Evolutionary conservation across 1,284 basidiomycete genomes (phyloP), one percentile per base, ranked within the genome.

Genomic region (Anthracocystis walkeri): DNA sequence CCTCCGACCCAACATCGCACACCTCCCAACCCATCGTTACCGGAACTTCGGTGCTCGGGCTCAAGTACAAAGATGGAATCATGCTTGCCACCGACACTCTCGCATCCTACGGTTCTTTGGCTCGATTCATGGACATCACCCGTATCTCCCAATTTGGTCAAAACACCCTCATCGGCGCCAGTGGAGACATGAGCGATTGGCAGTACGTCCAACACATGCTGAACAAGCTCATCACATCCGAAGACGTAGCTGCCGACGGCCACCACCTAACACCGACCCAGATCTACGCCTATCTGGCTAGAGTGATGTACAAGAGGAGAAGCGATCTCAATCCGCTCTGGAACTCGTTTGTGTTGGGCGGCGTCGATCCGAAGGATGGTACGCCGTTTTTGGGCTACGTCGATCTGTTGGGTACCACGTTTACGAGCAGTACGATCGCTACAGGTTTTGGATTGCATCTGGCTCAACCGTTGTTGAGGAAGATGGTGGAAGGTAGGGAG

Each of bases 61-160:
- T 99, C 85, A 93, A 93, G 86, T 99, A 90, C 89, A 94, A 95
- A 86, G 94, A 94, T 81, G 96, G 97, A 3, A 91, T 99, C 77
- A 97, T 99, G 94, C 91, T 99, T 88, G 95, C 97, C n/a, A 94
- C 97, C 38, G 96, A 99, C 88, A 98, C 92, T 80, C 91, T 99
- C 55, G 96, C 94, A 12, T 99, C 97, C 0, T 99, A 98, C 82
- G 97, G 97, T 63, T 97, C 95, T 7, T 91, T 99, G 46, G 95
- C 97, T 2, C 91, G 96, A 21, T 98, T 98, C 90, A 96, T 94
- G 89, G 93, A 96, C 84, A 89, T 99, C 65, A 90, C 92, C 79
- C 92, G 96, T 86, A 89, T 99, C 21, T 90, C 93, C 79, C 86
- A 91, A 10, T 90, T 98, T 33, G 95, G 95, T 7, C 87, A 89